Base-by-base conservation (phyloP, 352 stramenopile genomes). In the Phytophthora capsici region DNA sequence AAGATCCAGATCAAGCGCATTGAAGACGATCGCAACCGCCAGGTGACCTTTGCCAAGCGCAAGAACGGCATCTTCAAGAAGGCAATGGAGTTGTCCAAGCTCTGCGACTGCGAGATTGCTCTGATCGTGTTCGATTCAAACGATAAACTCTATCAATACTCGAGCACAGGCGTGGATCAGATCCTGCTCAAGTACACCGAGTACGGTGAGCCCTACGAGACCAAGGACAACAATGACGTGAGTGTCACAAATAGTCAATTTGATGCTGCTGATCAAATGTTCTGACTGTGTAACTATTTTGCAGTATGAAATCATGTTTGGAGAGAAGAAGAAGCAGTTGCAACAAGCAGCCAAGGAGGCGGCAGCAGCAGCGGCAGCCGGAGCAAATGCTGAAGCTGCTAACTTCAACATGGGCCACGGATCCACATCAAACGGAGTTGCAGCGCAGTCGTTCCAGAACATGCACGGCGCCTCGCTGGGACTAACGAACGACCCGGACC, bases 1-100 rank as follows among this genome's bases (percentile, higher is more conserved):
- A 94, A 94, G 75, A 94, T 94, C 63, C 89, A 94, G 74, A 94
- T 94, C 64, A 85, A 93, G 64, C 82, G 86, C 58, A 94, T 94
- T 60, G 86, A 90, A 37, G 86, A 94, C 60, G 86, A 91, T 63
- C 86, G 86, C 67, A 94, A 94, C 64, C 86, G 86, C 16, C 84
- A 93, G 53, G 80, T 94, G 52, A 94, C 86, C 16, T 94, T 94
- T 56, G 76, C 82, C 30, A 94, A 94, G 71, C 80, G 86, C 62
- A 94, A 94, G 63, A 89, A 85, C 57, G 86, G 86, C 41, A 86
- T 94, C 52, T 94, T 94, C 65, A 94, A 94, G 73, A 94, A 94
- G 55, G 86, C 86, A 52, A 94, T 94, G 86, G 86, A 94, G 62
- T 64, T 94, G 38, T 94, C 86, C 49, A 94, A 94, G 72, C 80